Conservation (phyloP, 805 yeast species). For the Barnettozyma siamensis region DNA sequence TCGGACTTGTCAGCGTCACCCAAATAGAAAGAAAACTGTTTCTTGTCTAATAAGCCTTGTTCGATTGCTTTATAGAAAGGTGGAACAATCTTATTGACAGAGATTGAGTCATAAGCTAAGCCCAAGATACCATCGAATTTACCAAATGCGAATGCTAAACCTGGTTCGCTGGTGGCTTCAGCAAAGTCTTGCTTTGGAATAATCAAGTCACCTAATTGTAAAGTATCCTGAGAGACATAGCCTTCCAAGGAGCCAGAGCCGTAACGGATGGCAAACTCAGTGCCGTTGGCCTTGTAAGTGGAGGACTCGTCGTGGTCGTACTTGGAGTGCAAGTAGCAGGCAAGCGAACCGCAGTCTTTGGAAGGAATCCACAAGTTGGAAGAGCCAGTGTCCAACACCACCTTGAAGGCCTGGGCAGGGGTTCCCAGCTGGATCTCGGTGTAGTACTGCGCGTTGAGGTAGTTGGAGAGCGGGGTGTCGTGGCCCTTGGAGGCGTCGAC, state of each 20-base stretch:
- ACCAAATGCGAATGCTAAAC: conserved; percentile 96
- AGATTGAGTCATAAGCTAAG: conserved; percentile 85
- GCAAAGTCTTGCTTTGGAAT: conserved; percentile 92
- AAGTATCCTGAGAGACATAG: conserved; percentile 78
- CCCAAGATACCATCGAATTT: conserved; percentile 98
- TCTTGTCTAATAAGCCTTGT: conserved; percentile 74
- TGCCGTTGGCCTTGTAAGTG: conserved; percentile 80
- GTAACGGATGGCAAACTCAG: conserved; percentile 78
- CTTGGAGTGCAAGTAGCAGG: conserved; percentile 90
- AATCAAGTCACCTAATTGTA: conserved; percentile 74
- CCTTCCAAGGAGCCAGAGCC: conserved; percentile 95
- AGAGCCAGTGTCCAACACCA: conserved; percentile 92
- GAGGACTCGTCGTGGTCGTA: conserved; percentile 82
- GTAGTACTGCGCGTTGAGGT: conserved; percentile 92
- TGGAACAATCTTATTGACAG: conserved; percentile 86
- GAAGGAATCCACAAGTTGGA: conserved; percentile 97
- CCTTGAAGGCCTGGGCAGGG: conserved; percentile 91
- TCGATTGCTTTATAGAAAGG: conserved; percentile 88
- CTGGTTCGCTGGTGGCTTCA: conserved; percentile 96
- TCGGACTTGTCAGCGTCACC: conserved; percentile 69
- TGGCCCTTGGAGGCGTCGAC: conserved; percentile 39
- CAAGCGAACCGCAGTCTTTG: conserved; percentile 81
- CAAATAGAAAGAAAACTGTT: conserved; percentile 84
- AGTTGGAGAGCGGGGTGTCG: conserved; percentile 84
- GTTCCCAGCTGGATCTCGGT: conserved; percentile 90